A percentile compares a stretch with the other conserved stretches of the same genome.
Conservation (phyloP, 2,329 filamentous ascomycete genomes). For the Fusarium pseudonygamai region DNA sequence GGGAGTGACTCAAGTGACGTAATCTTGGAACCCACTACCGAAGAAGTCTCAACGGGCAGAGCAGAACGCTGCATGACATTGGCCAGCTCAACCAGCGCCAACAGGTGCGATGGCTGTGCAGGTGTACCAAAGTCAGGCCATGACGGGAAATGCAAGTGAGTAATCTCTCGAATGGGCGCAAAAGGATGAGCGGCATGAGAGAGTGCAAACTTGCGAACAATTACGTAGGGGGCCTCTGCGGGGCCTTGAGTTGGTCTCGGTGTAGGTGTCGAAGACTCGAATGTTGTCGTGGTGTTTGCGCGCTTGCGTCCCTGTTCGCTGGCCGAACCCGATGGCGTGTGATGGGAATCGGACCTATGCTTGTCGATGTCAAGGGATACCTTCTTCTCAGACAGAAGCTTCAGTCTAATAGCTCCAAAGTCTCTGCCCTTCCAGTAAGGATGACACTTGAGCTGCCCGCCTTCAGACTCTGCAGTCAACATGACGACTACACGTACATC, state of each 20-base stretch:
- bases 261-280: slow-evolving; percentile 49
- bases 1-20: slow-evolving; percentile 44
- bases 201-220: slow-evolving; percentile 87
- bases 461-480: slow-evolving; percentile 93
- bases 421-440: slow-evolving; percentile 86
- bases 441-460: slow-evolving; percentile 93
- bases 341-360: slow-evolving; percentile 53
- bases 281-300: slow-evolving; percentile 62
- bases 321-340: slow-evolving; percentile 35
- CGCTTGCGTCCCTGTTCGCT: slow-evolving; percentile 59
- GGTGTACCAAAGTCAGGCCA: slow-evolving; percentile 98
- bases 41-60: slow-evolving; percentile 57
- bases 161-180: slow-evolving; percentile 87
- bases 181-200: slow-evolving; percentile 82
- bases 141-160: slow-evolving; percentile 92
- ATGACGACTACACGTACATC: slow-evolving; percentile 95
- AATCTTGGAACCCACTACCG: slow-evolving; percentile 46
- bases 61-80: slow-evolving; percentile 75
- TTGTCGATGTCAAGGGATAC: slow-evolving; percentile 78
- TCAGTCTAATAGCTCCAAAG: slow-evolving; percentile 81
- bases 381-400: slow-evolving; percentile 81
- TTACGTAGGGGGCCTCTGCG: slow-evolving; percentile 76
- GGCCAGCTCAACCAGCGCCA: slow-evolving; percentile 89
- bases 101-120: slow-evolving; percentile 84
- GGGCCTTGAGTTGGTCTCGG: slow-evolving; percentile 42